phyloP scores from a whole-genome alignment of 2,329 filamentous ascomycete species.

The Didymella lethalis region DNA sequence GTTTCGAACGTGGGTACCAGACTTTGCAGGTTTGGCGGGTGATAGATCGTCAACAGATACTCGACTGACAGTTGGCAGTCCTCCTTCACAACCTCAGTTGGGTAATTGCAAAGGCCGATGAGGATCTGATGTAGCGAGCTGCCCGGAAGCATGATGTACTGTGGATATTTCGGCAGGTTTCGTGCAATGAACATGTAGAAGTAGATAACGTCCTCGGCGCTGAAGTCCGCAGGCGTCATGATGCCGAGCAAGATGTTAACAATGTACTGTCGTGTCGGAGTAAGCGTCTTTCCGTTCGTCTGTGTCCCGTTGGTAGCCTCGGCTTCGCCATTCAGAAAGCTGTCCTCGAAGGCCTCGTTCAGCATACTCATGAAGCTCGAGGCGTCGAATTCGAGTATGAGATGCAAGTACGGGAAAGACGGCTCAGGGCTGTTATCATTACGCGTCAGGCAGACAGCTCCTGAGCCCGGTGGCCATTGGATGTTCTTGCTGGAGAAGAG shows the following conservation, averaged over 20 bases:
- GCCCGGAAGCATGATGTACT: conserved; percentile 90
- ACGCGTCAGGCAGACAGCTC: conserved; percentile 67
- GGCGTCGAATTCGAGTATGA: conserved; percentile 87
- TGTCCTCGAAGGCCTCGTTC: conserved; percentile 96
- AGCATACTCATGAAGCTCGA: conserved; percentile 92
- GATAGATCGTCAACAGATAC: conserved; percentile 92
- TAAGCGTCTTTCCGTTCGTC: conserved; percentile 59
- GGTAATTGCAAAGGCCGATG: conserved; percentile 82
- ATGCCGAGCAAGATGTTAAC: conserved; percentile 90
- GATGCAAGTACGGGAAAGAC: conserved; percentile 83
- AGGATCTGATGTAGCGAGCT: conserved; percentile 84
- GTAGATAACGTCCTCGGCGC: conserved; percentile 84
- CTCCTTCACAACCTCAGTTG: conserved; percentile 79
- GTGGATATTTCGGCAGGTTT: conserved; percentile 94
- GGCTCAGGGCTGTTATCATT: conserved; percentile 66
- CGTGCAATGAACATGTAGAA: conserved; percentile 98
- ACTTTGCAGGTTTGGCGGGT: conserved; percentile 79
- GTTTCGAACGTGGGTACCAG: conserved; percentile 80
- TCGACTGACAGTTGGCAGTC: conserved; percentile 98
- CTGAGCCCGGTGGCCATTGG: conserved; percentile 74
- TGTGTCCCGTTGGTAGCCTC: conserved; percentile 66
- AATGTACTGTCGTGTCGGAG: conserved; percentile 87
- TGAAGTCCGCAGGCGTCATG: conserved; percentile 81
- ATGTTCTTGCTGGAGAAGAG: conserved; percentile 85
- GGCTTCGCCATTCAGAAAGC: conserved; percentile 83